phyloP scores from a whole-genome alignment of 1,284 basidiomycete genomes.

The Heterobasidion occidentale region DNA sequence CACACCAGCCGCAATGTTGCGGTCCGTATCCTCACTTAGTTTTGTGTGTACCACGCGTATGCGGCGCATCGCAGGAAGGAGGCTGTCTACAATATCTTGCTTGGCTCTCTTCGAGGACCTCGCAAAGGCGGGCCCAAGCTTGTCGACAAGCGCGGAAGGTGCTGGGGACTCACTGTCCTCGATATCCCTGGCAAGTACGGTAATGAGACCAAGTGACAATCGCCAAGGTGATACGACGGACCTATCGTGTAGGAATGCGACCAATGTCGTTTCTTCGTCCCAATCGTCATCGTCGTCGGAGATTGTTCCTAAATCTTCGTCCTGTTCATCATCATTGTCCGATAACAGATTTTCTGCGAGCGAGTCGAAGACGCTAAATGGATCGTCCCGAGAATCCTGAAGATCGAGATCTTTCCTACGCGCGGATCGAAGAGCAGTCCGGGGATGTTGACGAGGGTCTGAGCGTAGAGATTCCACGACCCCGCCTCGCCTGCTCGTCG shows the following conservation, averaged over 20 bases:
- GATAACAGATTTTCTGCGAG: background rate
- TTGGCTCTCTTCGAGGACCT: background rate
- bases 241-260: background rate
- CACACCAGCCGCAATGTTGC: background rate
- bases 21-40: background rate
- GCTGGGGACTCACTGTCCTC: background rate
- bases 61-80: conserved; percentile 1
- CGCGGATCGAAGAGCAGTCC: no score
- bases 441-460: background rate
- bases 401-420: background rate
- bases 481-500: background rate
- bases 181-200: background rate
- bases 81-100: background rate
- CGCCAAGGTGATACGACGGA: background rate
- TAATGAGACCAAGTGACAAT: background rate
- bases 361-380: background rate
- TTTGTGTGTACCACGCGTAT: background rate
- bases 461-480: background rate
- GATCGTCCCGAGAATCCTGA: background rate
- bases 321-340: background rate
- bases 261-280: conserved; percentile 4
- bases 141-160: background rate
- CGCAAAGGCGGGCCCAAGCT: conserved; percentile 1
- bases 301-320: background rate
- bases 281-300: conserved; percentile 1